Evolutionary conservation across 176 grass and related monocot genomes (phyloP), one percentile per base, ranked within the genome.

Genomic region (Chloris gayana): DNA sequence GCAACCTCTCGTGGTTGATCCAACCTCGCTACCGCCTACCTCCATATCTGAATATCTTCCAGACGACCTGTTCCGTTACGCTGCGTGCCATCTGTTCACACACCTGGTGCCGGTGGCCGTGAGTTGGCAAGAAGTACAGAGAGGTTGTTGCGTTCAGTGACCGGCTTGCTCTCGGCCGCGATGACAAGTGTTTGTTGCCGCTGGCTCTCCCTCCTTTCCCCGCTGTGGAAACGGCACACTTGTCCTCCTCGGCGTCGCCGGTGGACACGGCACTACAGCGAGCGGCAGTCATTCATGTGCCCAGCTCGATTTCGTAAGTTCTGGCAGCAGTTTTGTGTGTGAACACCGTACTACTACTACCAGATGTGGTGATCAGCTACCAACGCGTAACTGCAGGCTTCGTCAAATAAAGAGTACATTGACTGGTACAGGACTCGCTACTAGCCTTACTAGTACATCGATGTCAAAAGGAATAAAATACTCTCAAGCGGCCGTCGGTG

Each of bases 161-260:
- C 24, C 11, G 42, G 47, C 13, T 15, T 3, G 9, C 18, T 62
- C 57, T 22, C n/a, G 22, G 56, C 34, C 14, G 65, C 25, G 35
- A 18, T 18, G 83, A 64, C 83, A 79, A 41, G 75, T 85, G 83
- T 85, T 15, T 24, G 72, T 31, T 84, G 73, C 38, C 41, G 26
- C 14, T 70, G 5, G 39, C 1, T 44, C 47, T 22, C 9, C 14
- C 47, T 18, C 47, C 33, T 62, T 61, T 31, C 27, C 74, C 41
- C n/a, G 0, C 38, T 7, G 41, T 29, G 64, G 53, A 64, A 71
- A 15, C 50, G 25, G 15, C 18, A 53, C 66, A 78, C 29, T 31
- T 78, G 56, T 69, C 82, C 21, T 33, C 45, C 14, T 24, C 37
- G 35, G 64, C 25, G 24, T 25, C 45, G 18, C 6, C 26, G 24